Conservation (phyloP, 2,329 filamentous ascomycete genomes). For the Calonectria pseudoturangicola region DNA sequence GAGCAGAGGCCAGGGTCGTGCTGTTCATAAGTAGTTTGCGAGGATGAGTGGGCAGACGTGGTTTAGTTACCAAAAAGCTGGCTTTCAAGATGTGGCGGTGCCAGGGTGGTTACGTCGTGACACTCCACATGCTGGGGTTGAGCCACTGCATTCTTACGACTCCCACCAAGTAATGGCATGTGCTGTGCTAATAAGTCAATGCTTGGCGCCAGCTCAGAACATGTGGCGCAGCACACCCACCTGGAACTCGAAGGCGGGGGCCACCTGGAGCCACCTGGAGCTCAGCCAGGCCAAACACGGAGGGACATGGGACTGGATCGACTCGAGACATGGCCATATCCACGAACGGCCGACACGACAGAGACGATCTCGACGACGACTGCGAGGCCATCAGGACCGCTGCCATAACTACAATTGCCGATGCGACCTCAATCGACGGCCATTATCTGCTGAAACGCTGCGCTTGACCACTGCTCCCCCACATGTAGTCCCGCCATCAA, state of each 20-base stretch:
- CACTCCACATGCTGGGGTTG: constrained; percentile 49
- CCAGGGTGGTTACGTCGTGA: constrained; percentile 52
- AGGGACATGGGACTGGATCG: constrained; percentile 42
- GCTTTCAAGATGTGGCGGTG: constrained; percentile 51
- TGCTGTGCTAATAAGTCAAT: constrained; percentile 37
- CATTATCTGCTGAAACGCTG: constrained; percentile 15
- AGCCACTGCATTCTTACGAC: constrained; percentile 38
- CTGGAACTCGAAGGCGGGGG: constrained; percentile 43
- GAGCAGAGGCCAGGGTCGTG: constrained; percentile 38
- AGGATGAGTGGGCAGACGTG: constrained; percentile 49
- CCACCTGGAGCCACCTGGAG: constrained; percentile 34
- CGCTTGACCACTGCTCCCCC: constrained; percentile 41
- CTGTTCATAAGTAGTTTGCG: constrained; percentile 52
- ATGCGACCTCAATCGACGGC: constrained; percentile 32
- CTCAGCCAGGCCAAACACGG: constrained; percentile 42
- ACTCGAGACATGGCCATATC: constrained; percentile 45
- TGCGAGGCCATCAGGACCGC: constrained; percentile 32
- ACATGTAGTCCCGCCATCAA: constrained; percentile 57
- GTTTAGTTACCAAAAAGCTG: constrained; percentile 46
- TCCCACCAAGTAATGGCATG: constrained; percentile 31
- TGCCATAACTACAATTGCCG: constrained; percentile 18
- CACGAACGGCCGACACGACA: constrained; percentile 44
- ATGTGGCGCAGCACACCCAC: constrained; percentile 51
- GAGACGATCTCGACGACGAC: constrained; percentile 43
- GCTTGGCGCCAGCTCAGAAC: constrained; percentile 36